phyloP scores from a whole-genome alignment of 768 basidiomycete species.

The Termitomyces sp. region DNA sequence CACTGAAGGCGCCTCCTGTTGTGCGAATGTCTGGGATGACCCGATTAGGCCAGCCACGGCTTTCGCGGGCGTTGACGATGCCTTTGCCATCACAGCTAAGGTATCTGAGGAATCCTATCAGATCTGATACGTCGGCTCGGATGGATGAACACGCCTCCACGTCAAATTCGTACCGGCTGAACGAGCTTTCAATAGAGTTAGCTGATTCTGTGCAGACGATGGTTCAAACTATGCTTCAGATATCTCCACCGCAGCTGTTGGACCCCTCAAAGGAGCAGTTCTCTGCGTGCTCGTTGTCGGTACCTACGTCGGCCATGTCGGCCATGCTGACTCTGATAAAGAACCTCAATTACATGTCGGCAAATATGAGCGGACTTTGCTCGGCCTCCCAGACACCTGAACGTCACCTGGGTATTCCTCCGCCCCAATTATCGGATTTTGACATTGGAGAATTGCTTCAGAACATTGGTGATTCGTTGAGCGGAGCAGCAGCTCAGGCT shows the following conservation, averaged over 20 bases:
- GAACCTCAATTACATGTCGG: slow-evolving; percentile 88
- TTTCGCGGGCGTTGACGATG: slow-evolving; percentile 73
- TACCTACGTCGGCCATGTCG: slow-evolving; percentile 84
- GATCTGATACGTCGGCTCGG: neutral
- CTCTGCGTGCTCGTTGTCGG: slow-evolving; percentile 79
- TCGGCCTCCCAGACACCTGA: slow-evolving; percentile 6
- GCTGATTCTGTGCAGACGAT: slow-evolving; percentile 89
- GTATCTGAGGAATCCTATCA: slow-evolving; percentile 63
- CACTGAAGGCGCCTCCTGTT: slow-evolving; percentile 10
- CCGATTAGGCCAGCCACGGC: slow-evolving; percentile 37
- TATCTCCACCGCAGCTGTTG: slow-evolving; percentile 84
- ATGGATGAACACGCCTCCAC: neutral
- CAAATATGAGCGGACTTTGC: slow-evolving; percentile 64
- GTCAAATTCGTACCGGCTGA: slow-evolving; percentile 35
- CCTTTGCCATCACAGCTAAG: slow-evolving; percentile 78
- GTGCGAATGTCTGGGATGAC: slow-evolving; percentile 5
- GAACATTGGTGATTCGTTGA: slow-evolving; percentile 81
- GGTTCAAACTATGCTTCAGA: slow-evolving; percentile 86
- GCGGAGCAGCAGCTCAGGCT: slow-evolving; percentile 74
- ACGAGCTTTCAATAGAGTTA: slow-evolving; percentile 77
- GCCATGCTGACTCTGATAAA: slow-evolving; percentile 91
- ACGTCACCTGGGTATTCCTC: neutral
- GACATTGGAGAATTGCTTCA: slow-evolving; percentile 91
- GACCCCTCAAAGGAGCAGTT: slow-evolving; percentile 94
- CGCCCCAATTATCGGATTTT: slow-evolving; percentile 53